Conservation (phyloP, 768 basidiomycete species). For the Lepiota brunneoincarnata region DNA sequence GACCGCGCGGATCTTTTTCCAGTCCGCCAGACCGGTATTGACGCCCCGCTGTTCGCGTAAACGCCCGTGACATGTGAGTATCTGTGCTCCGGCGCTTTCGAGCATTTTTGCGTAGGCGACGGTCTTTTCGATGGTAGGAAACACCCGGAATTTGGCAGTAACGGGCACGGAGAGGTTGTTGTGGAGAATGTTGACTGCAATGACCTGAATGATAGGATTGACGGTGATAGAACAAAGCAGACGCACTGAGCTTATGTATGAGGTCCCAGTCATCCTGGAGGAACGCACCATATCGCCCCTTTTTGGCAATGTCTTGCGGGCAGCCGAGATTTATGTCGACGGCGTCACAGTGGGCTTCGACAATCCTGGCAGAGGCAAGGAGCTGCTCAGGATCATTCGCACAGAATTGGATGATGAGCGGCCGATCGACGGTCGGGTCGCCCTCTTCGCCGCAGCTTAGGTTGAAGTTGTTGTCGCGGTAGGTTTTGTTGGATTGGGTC, state of each 20-base stretch:
- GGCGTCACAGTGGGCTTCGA: conserved; percentile 85
- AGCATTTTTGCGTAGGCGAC: conserved; percentile 96
- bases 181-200: conserved; percentile 81
- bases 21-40: conserved; percentile 81
- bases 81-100: conserved; percentile 91
- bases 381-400: conserved; percentile 84
- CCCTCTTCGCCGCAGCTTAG: conserved; percentile 81
- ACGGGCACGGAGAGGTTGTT: conserved; percentile 85
- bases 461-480: conserved; percentile 68
- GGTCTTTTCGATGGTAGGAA: conserved; percentile 81
- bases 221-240: background rate
- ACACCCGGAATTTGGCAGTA: conserved; percentile 94
- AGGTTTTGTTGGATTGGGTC: conserved; percentile 46
- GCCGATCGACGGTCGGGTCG: conserved; percentile 64
- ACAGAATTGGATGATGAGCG: conserved; percentile 91
- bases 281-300: conserved; percentile 86
- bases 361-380: conserved; percentile 69
- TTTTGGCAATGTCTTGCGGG: conserved; percentile 91
- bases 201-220: background rate
- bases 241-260: conserved; percentile 74
- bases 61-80: conserved; percentile 91
- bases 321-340: conserved; percentile 94
- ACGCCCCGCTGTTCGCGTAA: conserved; percentile 91
- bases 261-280: conserved; percentile 95
- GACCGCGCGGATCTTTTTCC: conserved; percentile 87